A percentile compares a stretch with the other conserved stretches of the same genome.
Conservation (phyloP, 306 rosid species). For the Cajanus cajan region DNA sequence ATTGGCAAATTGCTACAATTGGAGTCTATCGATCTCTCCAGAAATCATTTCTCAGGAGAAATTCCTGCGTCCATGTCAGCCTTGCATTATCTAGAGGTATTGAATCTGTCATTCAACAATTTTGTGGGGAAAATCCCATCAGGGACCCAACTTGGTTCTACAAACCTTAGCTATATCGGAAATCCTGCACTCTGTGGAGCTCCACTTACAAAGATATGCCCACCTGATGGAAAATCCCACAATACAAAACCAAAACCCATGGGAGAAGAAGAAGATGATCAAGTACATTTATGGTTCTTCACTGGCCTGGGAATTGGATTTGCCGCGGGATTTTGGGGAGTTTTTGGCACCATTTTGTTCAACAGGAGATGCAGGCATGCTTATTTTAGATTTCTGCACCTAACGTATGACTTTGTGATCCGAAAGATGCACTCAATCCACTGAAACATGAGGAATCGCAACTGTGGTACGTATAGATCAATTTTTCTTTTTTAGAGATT, state of each 20-base stretch:
- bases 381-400: not conserved
- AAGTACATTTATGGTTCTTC: not conserved
- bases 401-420: too few species aligned
- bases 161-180: not conserved
- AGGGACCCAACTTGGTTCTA: conserved; percentile 13
- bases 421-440: too few species aligned
- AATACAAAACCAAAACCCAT: not conserved
- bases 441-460: too few species aligned
- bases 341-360: not conserved
- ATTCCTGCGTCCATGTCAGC: not conserved
- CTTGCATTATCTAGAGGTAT: not conserved
- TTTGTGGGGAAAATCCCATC: not conserved
- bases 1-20: conserved; percentile 1
- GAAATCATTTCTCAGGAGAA: not conserved
- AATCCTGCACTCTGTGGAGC: not conserved
- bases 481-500: too few species aligned
- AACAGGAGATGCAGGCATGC: not conserved
- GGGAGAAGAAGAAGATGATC: not conserved
- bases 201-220: not conserved
- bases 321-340: conserved; percentile 1
- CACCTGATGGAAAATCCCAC: not conserved
- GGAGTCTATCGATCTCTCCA: conserved; percentile 35
- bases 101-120: not conserved
- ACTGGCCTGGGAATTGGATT: conserved; percentile 3
- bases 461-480: too few species aligned